Percentiles rank a stretch among this genome's conserved stretches.
Conservation (phyloP, 768 basidiomycete genomes). For the Tricholoma hemisulphureum region DNA sequence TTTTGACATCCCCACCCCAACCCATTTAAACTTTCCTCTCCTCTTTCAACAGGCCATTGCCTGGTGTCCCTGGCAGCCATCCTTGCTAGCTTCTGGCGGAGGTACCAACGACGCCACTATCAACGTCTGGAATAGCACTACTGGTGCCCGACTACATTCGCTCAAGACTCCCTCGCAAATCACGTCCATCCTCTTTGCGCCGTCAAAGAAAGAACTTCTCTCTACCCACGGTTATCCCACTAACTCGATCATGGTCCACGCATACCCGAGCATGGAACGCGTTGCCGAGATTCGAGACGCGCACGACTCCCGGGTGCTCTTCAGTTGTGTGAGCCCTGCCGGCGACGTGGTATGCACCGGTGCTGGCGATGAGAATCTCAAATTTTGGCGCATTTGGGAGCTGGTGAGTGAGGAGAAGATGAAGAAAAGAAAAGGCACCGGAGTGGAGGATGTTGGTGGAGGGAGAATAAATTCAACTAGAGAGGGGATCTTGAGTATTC, state of each 20-base stretch:
- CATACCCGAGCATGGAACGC: constrained; percentile 81
- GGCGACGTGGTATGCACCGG: constrained; percentile 92
- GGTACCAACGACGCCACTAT: constrained; percentile 92
- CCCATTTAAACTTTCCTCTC: not conserved
- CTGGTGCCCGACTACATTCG: constrained; percentile 87
- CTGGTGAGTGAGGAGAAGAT: constrained; percentile 39
- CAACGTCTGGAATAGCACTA: constrained; percentile 89
- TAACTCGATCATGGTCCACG: constrained; percentile 77
- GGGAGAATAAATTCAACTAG: constrained; percentile 46
- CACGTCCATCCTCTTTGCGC: constrained; percentile 85
- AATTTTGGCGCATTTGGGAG: constrained; percentile 93
- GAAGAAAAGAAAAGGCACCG: constrained; percentile 52
- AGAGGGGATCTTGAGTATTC: constrained; percentile 48
- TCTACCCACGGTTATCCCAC: constrained; percentile 95
- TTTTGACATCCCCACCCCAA: not conserved
- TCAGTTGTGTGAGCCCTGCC: constrained; percentile 79
- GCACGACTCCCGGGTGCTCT: constrained; percentile 88
- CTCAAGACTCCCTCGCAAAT: constrained; percentile 88
- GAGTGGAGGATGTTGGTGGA: constrained; percentile 35
- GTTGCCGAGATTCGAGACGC: constrained; percentile 86
- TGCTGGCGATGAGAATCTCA: constrained; percentile 93
- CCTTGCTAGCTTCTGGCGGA: constrained; percentile 88
- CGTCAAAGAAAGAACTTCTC: constrained; percentile 84
- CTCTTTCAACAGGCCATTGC: constrained; percentile 77
- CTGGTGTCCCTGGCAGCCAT: constrained; percentile 97